Base-by-base conservation (phyloP, 768 basidiomycete genomes). In the Dacryopinax primogenitus region DNA sequence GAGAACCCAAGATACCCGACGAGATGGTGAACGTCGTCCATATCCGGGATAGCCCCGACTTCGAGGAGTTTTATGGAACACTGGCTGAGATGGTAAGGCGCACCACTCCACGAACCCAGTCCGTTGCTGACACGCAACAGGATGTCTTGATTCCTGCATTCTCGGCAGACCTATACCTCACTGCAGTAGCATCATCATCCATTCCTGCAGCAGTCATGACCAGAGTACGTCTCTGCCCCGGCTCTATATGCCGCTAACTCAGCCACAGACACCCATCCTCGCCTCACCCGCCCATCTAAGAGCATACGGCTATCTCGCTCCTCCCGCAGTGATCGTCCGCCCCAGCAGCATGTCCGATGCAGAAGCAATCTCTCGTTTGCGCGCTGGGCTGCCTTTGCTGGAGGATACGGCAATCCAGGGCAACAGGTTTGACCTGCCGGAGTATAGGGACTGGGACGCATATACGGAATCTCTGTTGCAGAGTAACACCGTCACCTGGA, bases 271-370 rank as follows among this genome's bases (percentile, higher is more conserved):
- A 4, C 51, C 51, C 32, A 18, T 58, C 15, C 51, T 58, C 11
- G 51, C 51, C 3, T 58, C 51, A 4, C 51, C 51, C 15, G 51
- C 51, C 23, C 51, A 58, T 58, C 51, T 58, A 15, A 23, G 51
- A 15, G 11, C 51, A 58, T 58, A 58, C 18, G 51, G 26, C 23
- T 58, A 58, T 18, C 51, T 58, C 7, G 51, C 51, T 11, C 51
- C 51, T 28, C 51, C 51, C 4, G 51, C 51, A 23, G 51, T 58
- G 15, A 18, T 58, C 2, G 51, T 58, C 13, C 51, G 51, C 9
- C 51, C 51, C 9, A 58, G 51, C 51, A 58, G 51, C 30, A 58
- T 58, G 51, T 28, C 26, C 11, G 51, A 58, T 30, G 51, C 51
- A 3, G 51, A 58, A 30, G 51, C 51, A 9, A 58, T 58, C 18